phyloP scores from a whole-genome alignment of 2,329 filamentous ascomycete genomes.

The Chlorencoelia australis region DNA sequence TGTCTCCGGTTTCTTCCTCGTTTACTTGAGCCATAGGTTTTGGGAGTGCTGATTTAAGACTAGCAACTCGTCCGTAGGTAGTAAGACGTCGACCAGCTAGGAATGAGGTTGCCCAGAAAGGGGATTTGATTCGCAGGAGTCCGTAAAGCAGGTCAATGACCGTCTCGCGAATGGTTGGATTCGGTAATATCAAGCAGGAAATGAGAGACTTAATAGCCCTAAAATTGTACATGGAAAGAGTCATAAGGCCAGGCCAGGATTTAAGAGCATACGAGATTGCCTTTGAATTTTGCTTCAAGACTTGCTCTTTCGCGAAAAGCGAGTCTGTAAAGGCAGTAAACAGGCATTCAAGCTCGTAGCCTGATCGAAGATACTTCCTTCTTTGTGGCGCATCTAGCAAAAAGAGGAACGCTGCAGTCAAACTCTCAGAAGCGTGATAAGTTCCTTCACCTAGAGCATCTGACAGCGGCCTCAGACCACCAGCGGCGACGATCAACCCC shows the following conservation, averaged over 20 bases:
- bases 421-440: conserved; percentile 84
- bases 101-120: conserved; percentile 92
- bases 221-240: conserved; percentile 79
- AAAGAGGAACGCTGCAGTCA: conserved; percentile 81
- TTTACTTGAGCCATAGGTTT: conserved; percentile 38
- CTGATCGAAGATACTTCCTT: conserved; percentile 73
- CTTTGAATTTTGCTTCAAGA: conserved; percentile 77
- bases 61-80: conserved; percentile 90
- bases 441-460: conserved; percentile 83
- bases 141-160: conserved; percentile 80
- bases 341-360: conserved; percentile 78
- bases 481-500: conserved; percentile 67
- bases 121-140: conserved; percentile 76
- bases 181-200: conserved; percentile 50
- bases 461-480: conserved; percentile 78
- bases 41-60: conserved; percentile 53
- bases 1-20: conserved; percentile 58
- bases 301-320: conserved; percentile 44
- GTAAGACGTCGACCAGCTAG: conserved; percentile 85
- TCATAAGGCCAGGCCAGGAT: conserved; percentile 88
- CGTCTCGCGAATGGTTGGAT: conserved; percentile 53
- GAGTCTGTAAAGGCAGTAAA: conserved; percentile 93
- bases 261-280: conserved; percentile 88
- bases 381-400: conserved; percentile 76
- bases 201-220: conserved; percentile 72